Evolutionary conservation across 768 basidiomycete species (phyloP).

Genomic region (Mycena sanguinolenta): DNA sequence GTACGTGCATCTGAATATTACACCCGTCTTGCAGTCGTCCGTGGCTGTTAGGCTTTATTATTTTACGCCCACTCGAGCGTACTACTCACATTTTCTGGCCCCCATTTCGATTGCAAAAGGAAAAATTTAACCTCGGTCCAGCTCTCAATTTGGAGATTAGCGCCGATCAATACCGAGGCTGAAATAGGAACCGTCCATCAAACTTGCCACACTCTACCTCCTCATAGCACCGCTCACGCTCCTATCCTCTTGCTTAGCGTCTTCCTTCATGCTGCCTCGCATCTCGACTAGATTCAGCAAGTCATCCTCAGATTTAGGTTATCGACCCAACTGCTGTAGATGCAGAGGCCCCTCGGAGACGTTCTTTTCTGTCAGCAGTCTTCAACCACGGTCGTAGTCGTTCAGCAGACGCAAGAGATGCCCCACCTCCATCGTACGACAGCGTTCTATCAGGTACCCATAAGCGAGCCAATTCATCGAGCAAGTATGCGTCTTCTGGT

Average conservation of each 20-base stretch:
- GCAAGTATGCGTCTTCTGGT: constrained; percentile 10
- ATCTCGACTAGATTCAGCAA: constrained; percentile 11
- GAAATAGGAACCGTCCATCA: constrained; percentile 1
- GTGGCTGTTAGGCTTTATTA: too few relatives aligned
- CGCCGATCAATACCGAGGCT: too few relatives aligned
- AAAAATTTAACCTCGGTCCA: too few relatives aligned
- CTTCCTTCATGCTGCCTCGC: background rate
- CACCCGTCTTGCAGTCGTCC: too few relatives aligned
- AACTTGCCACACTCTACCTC: too few relatives aligned
- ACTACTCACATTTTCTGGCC: too few relatives aligned
- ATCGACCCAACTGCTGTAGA: background rate
- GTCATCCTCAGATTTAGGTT: constrained; percentile 14
- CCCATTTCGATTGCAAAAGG: too few relatives aligned
- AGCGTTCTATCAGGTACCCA: constrained; percentile 3
- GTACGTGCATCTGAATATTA: too few relatives aligned
- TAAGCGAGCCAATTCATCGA: constrained; percentile 10
- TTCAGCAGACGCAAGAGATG: constrained; percentile 27
- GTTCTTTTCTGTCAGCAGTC: constrained; percentile 30
- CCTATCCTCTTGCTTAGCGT: constrained; percentile 1
- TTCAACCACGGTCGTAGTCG: constrained; percentile 25
- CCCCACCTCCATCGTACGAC: constrained; percentile 29
- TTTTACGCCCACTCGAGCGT: too few relatives aligned
- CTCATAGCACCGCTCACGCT: background rate
- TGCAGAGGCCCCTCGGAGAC: constrained; percentile 4
- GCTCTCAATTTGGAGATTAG: too few relatives aligned